phyloP scores from a whole-genome alignment of 495 filamentous ascomycete species.

The Stereocaulon alpinum region DNA sequence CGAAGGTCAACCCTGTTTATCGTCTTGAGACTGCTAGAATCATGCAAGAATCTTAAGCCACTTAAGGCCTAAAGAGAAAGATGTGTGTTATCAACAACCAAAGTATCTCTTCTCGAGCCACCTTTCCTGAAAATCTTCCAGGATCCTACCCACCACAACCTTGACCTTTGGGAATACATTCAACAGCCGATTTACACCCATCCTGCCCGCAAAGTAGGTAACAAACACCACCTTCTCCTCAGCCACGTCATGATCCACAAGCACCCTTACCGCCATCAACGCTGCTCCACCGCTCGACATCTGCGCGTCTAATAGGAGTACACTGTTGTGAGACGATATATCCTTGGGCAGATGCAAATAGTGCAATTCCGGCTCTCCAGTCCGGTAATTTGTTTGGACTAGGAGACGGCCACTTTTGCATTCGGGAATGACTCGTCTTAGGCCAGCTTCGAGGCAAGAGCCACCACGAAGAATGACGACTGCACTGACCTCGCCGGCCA shows the following conservation, averaged over 20 bases:
- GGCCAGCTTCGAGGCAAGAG: slow-evolving; percentile 72
- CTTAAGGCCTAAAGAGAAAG: too few relatives aligned
- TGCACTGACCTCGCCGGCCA: slow-evolving; percentile 64
- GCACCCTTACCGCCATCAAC: slow-evolving; percentile 88
- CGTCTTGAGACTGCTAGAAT: too few relatives aligned
- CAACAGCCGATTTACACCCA: slow-evolving; percentile 69
- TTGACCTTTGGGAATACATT: slow-evolving; percentile 78
- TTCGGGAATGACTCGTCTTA: slow-evolving; percentile 83
- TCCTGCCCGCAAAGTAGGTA: slow-evolving; percentile 71
- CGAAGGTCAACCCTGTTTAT: too few relatives aligned
- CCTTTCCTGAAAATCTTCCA: slow-evolving; percentile 61
- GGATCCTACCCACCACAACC: slow-evolving; percentile 72
- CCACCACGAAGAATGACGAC: slow-evolving; percentile 85
- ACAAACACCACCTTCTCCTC: slow-evolving; percentile 81
- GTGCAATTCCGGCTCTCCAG: slow-evolving; percentile 85
- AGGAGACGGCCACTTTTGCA: slow-evolving; percentile 80
- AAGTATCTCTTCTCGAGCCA: slow-evolving; percentile 81
- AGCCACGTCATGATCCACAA: slow-evolving; percentile 87
- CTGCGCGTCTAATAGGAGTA: slow-evolving; percentile 83
- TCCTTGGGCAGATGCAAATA: slow-evolving; percentile 66
- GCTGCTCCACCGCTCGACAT: slow-evolving; percentile 90
- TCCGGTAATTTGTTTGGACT: slow-evolving; percentile 77
- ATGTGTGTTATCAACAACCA: slow-evolving; percentile 46
- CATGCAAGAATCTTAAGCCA: too few relatives aligned
- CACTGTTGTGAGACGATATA: slow-evolving; percentile 60